Conservation (phyloP, 129 eudicot genomes). For the Helichrysum umbraculigerum region DNA sequence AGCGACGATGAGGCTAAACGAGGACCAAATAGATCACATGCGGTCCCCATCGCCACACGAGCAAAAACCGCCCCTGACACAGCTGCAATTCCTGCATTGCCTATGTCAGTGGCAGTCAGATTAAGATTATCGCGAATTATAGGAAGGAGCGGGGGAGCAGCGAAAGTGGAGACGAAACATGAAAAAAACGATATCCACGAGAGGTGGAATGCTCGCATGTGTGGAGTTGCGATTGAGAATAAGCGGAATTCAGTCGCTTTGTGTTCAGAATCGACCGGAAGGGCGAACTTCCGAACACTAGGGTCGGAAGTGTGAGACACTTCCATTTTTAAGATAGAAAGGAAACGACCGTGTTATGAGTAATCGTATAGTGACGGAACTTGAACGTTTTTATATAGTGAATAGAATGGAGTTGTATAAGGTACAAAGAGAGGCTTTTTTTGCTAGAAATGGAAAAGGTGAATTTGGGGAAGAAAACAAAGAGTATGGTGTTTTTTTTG, state of each 20-base stretch:
- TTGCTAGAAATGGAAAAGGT: conserved; percentile 31
- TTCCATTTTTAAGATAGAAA: conserved; percentile 7
- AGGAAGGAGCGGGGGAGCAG: conserved; percentile 81
- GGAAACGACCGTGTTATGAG: background rate
- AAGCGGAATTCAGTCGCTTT: conserved; percentile 72
- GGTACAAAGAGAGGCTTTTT: background rate
- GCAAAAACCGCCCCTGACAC: conserved; percentile 85
- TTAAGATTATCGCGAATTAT: conserved; percentile 72
- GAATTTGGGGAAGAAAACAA: background rate
- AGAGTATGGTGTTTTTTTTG: background rate
- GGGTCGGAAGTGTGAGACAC: conserved; percentile 10
- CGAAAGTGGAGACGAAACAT: conserved; percentile 75
- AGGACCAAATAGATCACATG: conserved; percentile 76
- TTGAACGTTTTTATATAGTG: background rate
- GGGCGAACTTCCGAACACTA: conserved; percentile 42
- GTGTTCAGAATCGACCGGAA: conserved; percentile 84
- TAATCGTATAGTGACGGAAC: no score
- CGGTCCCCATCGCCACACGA: conserved; percentile 73
- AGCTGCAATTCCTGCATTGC: conserved; percentile 86
- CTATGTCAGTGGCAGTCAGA: conserved; percentile 71
- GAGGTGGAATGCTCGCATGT: conserved; percentile 84
- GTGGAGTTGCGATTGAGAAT: conserved; percentile 56
- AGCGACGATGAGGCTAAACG: conserved; percentile 70
- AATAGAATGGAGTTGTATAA: conserved; percentile 19
- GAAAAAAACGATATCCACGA: conserved; percentile 76